Evolutionary conservation across 2,329 filamentous ascomycete genomes (phyloP), one percentile per base, ranked within the genome.

Genomic region (Xylariaceae sp.): DNA sequence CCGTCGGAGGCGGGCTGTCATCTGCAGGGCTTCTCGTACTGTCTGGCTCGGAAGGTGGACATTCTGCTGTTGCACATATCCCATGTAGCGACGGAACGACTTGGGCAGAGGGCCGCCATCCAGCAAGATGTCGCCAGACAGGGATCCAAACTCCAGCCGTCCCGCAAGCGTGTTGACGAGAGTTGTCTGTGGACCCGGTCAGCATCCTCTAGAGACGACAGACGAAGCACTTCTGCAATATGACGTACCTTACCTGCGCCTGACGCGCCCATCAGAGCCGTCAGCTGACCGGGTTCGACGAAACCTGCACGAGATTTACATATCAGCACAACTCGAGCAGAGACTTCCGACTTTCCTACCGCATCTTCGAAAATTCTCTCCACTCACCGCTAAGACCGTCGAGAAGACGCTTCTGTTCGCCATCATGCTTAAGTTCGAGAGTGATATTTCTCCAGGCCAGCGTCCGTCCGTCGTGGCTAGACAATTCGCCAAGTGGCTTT

Each of bases 221-320:
- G 4, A 26, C 23, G 23, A 4, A 26, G 23, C 9, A 26, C 23
- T 26, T 26, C 23, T 4, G 4, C 9, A n/a, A 29, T 45, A 7
- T n/a, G 16, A 49, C 54, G 9, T 42, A 61, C 56, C 45, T 62
- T 62, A 19, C 55, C 60, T 12, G 60, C 62, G 7, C 60, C 56
- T 3, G 60, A 61, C 32, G 48, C 43, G 5, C 57, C 55, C 55
- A 64, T 62, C 40, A 62, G 44, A 46, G 57, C 62, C 3, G 62
- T 61, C 48, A 61, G 40, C 7, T 50, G 40, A 6, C 62, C 56
- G 10, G 58, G 60, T 20, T 57, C 44, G 4, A 64, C 41, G 18
- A 48, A 54, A 14, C 60, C 56, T 56, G 40, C 5, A 52, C 4
- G 20, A 48, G n/a, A 19, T 29, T n/a, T 49, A 44, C 18, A n/a